phyloP scores from a whole-genome alignment of 345 rosid genomes.

The Rhodamnia argentea region DNA sequence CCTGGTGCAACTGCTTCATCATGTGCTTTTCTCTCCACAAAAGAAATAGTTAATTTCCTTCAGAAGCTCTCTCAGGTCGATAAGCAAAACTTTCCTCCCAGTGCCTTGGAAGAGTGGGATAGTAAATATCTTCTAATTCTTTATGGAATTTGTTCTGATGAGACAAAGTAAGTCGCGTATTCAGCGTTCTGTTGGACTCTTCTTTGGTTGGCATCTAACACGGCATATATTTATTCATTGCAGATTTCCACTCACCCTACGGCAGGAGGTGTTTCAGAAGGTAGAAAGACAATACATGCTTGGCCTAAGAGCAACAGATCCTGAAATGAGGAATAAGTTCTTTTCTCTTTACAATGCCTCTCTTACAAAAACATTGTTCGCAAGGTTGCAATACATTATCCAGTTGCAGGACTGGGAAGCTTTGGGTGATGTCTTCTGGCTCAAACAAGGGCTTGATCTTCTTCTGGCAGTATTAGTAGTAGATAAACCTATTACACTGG shows the following conservation, averaged over 20 bases:
- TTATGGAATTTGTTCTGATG: constrained; percentile 81
- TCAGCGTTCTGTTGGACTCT: background rate
- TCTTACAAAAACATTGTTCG: constrained; percentile 60
- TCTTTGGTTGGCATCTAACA: background rate
- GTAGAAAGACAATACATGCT: constrained; percentile 97
- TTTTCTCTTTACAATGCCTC: constrained; percentile 82
- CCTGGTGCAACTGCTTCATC: constrained; percentile 42
- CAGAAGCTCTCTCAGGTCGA: constrained; percentile 88
- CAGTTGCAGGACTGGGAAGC: constrained; percentile 98
- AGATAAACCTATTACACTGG: constrained; percentile 85
- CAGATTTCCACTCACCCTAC: constrained; percentile 57
- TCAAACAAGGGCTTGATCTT: constrained; percentile 98
- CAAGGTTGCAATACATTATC: constrained; percentile 80
- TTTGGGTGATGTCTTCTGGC: constrained; percentile 97
- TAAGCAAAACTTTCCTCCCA: constrained; percentile 59
- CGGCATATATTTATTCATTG: constrained; percentile 14
- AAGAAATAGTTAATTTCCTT: constrained; percentile 79
- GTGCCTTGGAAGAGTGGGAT: constrained; percentile 86
- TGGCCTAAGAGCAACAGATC: constrained; percentile 93
- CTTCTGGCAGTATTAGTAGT: constrained; percentile 83
- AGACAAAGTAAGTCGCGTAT: constrained; percentile 44
- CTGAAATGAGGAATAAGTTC: constrained; percentile 80
- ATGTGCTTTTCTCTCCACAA: constrained; percentile 48
- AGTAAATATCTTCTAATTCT: constrained; percentile 89
- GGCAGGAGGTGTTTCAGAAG: constrained; percentile 92